Percentiles rank a stretch among this genome's conserved stretches.
These are phyloP conservation scores for Ensete glaucum DNA, from an alignment of 176 grass and related monocot genomes.

Conservation along the genomic window DNA sequence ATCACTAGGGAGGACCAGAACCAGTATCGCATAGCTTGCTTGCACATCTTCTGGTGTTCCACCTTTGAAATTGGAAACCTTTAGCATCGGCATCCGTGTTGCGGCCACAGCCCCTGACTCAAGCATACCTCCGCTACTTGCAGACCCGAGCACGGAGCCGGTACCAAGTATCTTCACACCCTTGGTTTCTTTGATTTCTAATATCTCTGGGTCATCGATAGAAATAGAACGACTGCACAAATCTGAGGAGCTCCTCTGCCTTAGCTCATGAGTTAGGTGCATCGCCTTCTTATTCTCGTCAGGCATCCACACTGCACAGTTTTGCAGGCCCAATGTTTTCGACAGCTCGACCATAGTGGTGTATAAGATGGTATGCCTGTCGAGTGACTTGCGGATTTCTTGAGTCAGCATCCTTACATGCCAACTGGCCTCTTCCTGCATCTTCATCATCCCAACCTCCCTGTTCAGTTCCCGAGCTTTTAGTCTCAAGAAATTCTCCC, in stretches of 20 bases:
- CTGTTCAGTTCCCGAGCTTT: conserved; percentile 82
- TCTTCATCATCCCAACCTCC: conserved; percentile 75
- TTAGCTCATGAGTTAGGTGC: conserved; percentile 63
- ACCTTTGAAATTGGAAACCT: conserved; percentile 18
- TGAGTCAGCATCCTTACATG: conserved; percentile 90
- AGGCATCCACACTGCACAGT: conserved; percentile 97
- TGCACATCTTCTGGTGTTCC: conserved; percentile 5
- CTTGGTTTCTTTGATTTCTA: conserved; percentile 39
- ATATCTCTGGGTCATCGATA: conserved; percentile 41
- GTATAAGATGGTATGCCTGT: conserved; percentile 81
- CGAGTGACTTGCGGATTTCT: conserved; percentile 83
- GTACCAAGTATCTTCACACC: conserved; percentile 48
- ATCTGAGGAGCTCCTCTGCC: conserved; percentile 13
- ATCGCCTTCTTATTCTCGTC: conserved; percentile 30
- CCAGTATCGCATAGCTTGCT: conserved; percentile 33
- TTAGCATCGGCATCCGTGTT: conserved; percentile 19
- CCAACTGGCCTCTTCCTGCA: conserved; percentile 83
- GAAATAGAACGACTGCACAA: conserved; percentile 23
- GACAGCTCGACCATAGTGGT: conserved; percentile 95
- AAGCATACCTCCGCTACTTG: conserved; percentile 32
- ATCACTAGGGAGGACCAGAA: conserved; percentile 30
- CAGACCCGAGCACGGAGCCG: conserved; percentile 38
- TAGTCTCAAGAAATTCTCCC: conserved; percentile 71
- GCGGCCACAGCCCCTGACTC: conserved; percentile 10
- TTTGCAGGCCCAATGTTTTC: conserved; percentile 58